Conservation (phyloP, 805 yeast species). For the Yamadazyma paraphyllophila region DNA sequence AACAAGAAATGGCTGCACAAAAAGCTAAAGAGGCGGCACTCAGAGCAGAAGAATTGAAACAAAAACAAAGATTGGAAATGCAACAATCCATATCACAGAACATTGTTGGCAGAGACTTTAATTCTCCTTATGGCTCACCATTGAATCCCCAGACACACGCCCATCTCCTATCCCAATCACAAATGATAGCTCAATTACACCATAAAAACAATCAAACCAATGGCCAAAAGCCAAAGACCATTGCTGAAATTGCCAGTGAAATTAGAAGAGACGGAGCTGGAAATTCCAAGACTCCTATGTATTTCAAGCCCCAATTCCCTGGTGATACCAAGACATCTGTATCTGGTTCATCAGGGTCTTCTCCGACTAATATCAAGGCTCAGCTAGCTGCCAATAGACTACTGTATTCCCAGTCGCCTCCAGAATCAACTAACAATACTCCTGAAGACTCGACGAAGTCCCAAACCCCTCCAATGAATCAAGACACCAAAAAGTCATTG, state of each 20-base stretch:
- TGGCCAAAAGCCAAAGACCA: slow-evolving; percentile 36
- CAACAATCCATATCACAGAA: slow-evolving; percentile 26
- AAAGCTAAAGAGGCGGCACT: slow-evolving; percentile 55
- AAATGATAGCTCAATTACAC: slow-evolving; percentile 20
- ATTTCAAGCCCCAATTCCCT: slow-evolving; percentile 28
- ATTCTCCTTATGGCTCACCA: slow-evolving; percentile 24
- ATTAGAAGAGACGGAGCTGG: slow-evolving; percentile 30
- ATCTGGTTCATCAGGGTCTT: neutral
- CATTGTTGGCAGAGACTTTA: slow-evolving; percentile 23
- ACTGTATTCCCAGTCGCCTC: slow-evolving; percentile 17
- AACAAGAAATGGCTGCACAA: slow-evolving; percentile 62
- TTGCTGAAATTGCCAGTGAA: slow-evolving; percentile 44
- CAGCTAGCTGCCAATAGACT: slow-evolving; percentile 48
- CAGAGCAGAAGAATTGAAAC: slow-evolving; percentile 50
- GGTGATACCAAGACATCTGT: slow-evolving; percentile 2
- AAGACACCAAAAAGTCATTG: slow-evolving; percentile 70
- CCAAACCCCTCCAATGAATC: slow-evolving; percentile 38
- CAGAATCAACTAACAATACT: slow-evolving; percentile 12
- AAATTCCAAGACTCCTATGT: slow-evolving; percentile 30
- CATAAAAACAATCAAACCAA: slow-evolving; percentile 13
- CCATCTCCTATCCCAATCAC: slow-evolving; percentile 18
- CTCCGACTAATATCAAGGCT: slow-evolving; percentile 35
- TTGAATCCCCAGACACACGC: slow-evolving; percentile 14
- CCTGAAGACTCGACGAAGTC: neutral
- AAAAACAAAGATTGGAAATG: slow-evolving; percentile 38